phyloP scores from a whole-genome alignment of 345 rosid genomes.

The Dovyalis caffra region DNA sequence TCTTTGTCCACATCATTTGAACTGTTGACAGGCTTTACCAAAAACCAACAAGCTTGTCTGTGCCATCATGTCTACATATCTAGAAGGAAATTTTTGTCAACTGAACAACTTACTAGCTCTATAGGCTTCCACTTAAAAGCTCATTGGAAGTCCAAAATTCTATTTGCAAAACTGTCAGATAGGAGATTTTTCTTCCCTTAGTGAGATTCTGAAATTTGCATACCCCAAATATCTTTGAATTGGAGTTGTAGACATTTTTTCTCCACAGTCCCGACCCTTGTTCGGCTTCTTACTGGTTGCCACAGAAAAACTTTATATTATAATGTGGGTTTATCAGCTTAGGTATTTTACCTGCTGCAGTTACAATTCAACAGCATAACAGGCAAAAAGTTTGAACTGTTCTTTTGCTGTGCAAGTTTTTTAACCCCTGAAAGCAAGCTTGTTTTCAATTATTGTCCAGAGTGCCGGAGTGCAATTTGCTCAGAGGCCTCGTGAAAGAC shows the following conservation, averaged over 20 bases:
- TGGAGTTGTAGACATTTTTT: background rate
- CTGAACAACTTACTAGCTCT: too few species aligned
- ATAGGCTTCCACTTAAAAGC: too few species aligned
- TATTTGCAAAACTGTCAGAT: too few species aligned
- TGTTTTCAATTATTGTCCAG: conserved; percentile 43
- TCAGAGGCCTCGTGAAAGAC: conserved; percentile 41
- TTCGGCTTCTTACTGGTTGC: background rate
- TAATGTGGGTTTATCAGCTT: background rate
- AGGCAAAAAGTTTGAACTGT: background rate
- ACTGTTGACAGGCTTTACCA: background rate
- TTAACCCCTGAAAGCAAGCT: conserved; percentile 1
- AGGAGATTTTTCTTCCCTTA: too few species aligned
- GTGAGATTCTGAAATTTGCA: too few species aligned
- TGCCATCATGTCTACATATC: background rate
- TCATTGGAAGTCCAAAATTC: too few species aligned
- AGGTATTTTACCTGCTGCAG: conserved; percentile 1
- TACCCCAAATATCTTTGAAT: background rate
- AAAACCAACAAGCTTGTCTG: background rate
- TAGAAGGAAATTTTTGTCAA: too few species aligned
- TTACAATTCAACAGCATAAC: background rate
- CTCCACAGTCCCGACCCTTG: background rate
- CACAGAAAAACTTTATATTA: background rate
- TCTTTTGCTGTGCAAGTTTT: background rate
- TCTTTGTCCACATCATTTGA: background rate
- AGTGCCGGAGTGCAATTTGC: conserved; percentile 83